Percentiles rank a stretch among this genome's conserved stretches.
These are phyloP conservation scores for Colletotrichum sojae DNA, from an alignment of 2,329 filamentous ascomycete species.

Conservation along the genomic window DNA sequence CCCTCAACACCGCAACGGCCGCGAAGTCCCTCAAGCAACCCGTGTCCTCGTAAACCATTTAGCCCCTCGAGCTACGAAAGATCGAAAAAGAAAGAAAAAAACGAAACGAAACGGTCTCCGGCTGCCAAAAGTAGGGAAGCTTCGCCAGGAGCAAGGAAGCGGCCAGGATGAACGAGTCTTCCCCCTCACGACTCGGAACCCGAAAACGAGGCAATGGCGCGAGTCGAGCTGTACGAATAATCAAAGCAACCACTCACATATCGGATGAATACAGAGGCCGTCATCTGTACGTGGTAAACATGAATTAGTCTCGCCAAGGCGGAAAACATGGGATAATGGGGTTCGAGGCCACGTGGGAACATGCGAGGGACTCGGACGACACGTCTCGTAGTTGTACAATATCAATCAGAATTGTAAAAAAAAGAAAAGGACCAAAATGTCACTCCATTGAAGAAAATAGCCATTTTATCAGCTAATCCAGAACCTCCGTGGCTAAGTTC, in stretches of 20 bases:
- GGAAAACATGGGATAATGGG: background rate
- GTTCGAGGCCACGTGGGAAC: background rate
- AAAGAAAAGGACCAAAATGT: slow-evolving; percentile 12
- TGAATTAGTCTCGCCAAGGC: background rate
- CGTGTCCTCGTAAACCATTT: slow-evolving; percentile 6
- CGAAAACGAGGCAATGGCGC: too few relatives aligned
- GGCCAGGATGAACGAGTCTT: too few relatives aligned
- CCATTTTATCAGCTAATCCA: background rate
- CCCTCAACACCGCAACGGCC: slow-evolving; percentile 32
- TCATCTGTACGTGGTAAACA: background rate
- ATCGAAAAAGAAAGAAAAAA: background rate
- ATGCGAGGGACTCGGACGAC: background rate
- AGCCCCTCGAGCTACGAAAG: background rate
- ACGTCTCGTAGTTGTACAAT: slow-evolving; percentile 12
- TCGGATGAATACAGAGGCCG: background rate
- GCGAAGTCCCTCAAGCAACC: slow-evolving; percentile 35
- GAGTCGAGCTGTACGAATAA: background rate
- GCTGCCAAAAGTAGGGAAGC: too few relatives aligned
- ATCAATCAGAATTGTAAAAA: slow-evolving; percentile 11
- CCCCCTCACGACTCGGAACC: too few relatives aligned
- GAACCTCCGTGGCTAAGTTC: background rate
- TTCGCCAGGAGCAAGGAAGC: too few relatives aligned
- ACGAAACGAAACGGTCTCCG: too few relatives aligned
- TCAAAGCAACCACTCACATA: background rate
- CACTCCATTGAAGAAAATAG: slow-evolving; percentile 18